These are phyloP conservation scores for Boletus sensibilis DNA, from an alignment of 768 basidiomycete genomes.

Conservation along the genomic window DNA sequence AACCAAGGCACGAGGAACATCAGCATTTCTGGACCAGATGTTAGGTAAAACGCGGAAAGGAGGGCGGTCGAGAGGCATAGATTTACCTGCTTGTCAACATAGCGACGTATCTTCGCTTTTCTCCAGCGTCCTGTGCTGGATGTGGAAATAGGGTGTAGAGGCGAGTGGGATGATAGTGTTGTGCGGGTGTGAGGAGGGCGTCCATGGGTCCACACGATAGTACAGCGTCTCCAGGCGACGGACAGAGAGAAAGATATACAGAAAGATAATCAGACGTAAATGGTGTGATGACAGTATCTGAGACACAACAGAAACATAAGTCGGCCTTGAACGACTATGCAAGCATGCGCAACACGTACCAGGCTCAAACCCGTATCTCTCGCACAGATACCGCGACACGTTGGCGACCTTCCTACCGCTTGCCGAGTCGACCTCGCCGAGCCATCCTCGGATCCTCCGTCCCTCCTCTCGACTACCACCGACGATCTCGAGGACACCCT, in stretches of 20 bases:
- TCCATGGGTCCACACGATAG: constrained; percentile 84
- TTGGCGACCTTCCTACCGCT: constrained; percentile 64
- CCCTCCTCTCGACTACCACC: constrained; percentile 76
- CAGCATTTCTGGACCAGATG: constrained; percentile 60
- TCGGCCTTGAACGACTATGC: background rate
- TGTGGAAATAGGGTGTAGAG: constrained; percentile 76
- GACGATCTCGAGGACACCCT: constrained; percentile 72
- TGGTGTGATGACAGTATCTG: constrained; percentile 70
- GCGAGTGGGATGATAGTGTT: constrained; percentile 71
- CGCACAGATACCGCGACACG: constrained; percentile 72
- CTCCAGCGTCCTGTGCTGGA: constrained; percentile 73
- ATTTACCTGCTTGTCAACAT: constrained; percentile 67
- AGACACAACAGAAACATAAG: background rate
- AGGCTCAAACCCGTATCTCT: constrained; percentile 78
- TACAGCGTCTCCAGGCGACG: constrained; percentile 70
- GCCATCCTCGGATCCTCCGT: constrained; percentile 67
- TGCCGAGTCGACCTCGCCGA: constrained; percentile 77
- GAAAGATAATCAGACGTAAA: constrained; percentile 80
- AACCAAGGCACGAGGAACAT: constrained; percentile 79
- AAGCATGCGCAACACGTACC: constrained; percentile 39
- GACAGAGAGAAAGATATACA: constrained; percentile 72
- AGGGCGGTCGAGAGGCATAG: background rate
- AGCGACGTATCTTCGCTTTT: constrained; percentile 72
- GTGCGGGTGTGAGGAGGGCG: constrained; percentile 69
- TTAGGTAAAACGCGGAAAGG: background rate